These are phyloP conservation scores for Picochlorum sp. DNA, from an alignment of 139 green algal genomes.

Conservation along the genomic window DNA sequence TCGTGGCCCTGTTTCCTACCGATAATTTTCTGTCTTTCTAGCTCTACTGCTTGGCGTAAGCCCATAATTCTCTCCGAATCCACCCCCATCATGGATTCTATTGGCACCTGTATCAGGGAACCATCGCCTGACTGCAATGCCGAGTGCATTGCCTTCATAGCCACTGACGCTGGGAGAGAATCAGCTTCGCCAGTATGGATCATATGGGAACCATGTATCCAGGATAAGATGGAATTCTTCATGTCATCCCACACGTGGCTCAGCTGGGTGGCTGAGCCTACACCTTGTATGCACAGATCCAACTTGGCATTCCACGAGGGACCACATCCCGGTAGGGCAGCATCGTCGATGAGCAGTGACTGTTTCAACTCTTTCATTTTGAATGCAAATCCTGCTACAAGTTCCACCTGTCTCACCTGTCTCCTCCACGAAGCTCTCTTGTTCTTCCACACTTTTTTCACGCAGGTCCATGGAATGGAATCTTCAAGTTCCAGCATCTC, in stretches of 20 bases:
- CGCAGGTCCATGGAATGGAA: slow-evolving; percentile 24
- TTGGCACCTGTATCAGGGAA: slow-evolving; percentile 29
- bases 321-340: slow-evolving; percentile 17
- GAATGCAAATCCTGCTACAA: slow-evolving; percentile 20
- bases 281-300: slow-evolving; percentile 27
- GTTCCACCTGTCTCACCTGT: slow-evolving; percentile 21
- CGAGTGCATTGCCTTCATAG: slow-evolving; percentile 21
- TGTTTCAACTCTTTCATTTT: slow-evolving; percentile 31
- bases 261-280: slow-evolving; percentile 17
- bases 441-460: slow-evolving; percentile 28
- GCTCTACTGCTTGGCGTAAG: slow-evolving; percentile 22
- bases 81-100: slow-evolving; percentile 40
- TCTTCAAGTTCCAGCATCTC: slow-evolving; percentile 30
- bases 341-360: slow-evolving; percentile 27
- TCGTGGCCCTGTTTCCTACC: background rate
- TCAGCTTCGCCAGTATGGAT: background rate
- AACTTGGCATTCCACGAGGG: slow-evolving; percentile 24
- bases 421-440: slow-evolving; percentile 30
- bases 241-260: slow-evolving; percentile 37
- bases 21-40: slow-evolving; percentile 9
- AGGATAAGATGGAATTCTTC: slow-evolving; percentile 21
- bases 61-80: slow-evolving; percentile 20
- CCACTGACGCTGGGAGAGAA: background rate
- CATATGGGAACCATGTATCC: slow-evolving; percentile 14
- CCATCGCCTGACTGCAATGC: slow-evolving; percentile 12